Percentiles rank a stretch among this genome's conserved stretches.
Evolutionary conservation across 257 asterid species (phyloP).

Genomic region (Salvia miltiorrhiza): DNA sequence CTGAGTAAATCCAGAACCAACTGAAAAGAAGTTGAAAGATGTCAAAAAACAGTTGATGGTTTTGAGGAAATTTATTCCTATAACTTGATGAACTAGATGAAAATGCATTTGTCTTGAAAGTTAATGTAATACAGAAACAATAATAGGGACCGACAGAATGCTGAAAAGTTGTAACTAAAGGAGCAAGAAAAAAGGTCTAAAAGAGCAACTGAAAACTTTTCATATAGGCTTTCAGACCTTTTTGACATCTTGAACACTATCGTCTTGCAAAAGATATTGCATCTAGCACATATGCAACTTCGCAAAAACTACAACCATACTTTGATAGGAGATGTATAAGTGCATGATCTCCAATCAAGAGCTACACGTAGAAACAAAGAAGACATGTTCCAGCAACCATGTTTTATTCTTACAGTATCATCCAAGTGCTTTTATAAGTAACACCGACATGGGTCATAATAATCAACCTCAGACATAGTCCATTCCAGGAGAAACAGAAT

Average conservation of each 20-base stretch:
- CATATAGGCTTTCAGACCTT: background rate
- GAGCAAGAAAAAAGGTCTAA: conserved; percentile 4
- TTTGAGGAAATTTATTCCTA: background rate
- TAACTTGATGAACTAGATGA: background rate
- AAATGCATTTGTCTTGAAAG: conserved; percentile 5
- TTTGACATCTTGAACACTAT: background rate
- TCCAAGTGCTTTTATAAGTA: background rate
- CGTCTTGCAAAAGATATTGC: background rate
- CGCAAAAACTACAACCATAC: background rate
- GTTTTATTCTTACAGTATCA: conserved; percentile 5
- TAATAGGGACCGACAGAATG: background rate
- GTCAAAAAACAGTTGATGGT: conserved; percentile 18
- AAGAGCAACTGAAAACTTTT: background rate
- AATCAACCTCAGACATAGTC: background rate
- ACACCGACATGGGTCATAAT: conserved; percentile 1
- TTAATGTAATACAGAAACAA: background rate
- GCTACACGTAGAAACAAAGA: background rate
- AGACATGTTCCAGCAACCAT: background rate
- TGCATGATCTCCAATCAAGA: background rate
- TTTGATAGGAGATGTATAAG: conserved; percentile 3
- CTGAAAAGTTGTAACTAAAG: background rate
- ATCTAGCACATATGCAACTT: background rate
- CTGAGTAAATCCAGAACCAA: conserved; percentile 75
- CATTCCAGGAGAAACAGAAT: conserved; percentile 13
- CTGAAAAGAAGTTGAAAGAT: conserved; percentile 44